Evolutionary conservation across 768 basidiomycete species (phyloP), one percentile per base, ranked within the genome.

Genomic region (Leccinum rimulosum): DNA sequence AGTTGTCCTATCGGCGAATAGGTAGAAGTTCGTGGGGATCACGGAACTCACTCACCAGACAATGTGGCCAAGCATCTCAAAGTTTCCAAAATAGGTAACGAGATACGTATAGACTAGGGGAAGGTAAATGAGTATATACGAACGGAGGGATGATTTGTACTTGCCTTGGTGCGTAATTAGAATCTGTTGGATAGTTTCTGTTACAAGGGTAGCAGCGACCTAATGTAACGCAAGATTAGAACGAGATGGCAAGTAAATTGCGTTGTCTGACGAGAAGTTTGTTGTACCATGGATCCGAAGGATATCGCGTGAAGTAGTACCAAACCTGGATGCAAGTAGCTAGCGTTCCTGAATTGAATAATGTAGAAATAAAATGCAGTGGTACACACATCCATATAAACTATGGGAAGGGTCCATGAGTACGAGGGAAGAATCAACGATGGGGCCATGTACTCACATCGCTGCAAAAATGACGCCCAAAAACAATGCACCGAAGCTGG

Each of bases 321-420:
- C 77, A 83, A 1, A 78, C 75, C 66, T 86, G 85, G 30, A 85
- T 70, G 43, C 75, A 74, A 7, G 82, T 81, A n/a, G 84, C 84
- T 86, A 48, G 52, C 2, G 57, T 19, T 31, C 25, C n/a, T 10
- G 17, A n/a, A 30, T 19, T 64, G 36, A 48, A 59, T 4, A 9
- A 15, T 14, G 15, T 15, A 22, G 0, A 48, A 6, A 38, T 25
- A 6, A 43, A 25, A 14, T 15, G 15, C 14, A 35, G n/a, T 19
- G 30, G 2, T 47, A 66, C 73, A 10, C 56, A 83, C 83, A 79
- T 71, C 83, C 84, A 52, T 81, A 78, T 12, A 84, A 68, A 7
- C 84, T 85, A 50, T 45, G 6, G 9, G 31, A 64, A 22, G 35
- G 14, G 7, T 31, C 9, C 31, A 25, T 67, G 54, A 68, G 56